Evolutionary conservation across 2,329 filamentous ascomycete genomes (phyloP), one percentile per base, ranked within the genome.

Genomic region (Fusarium brevicatenulatum): DNA sequence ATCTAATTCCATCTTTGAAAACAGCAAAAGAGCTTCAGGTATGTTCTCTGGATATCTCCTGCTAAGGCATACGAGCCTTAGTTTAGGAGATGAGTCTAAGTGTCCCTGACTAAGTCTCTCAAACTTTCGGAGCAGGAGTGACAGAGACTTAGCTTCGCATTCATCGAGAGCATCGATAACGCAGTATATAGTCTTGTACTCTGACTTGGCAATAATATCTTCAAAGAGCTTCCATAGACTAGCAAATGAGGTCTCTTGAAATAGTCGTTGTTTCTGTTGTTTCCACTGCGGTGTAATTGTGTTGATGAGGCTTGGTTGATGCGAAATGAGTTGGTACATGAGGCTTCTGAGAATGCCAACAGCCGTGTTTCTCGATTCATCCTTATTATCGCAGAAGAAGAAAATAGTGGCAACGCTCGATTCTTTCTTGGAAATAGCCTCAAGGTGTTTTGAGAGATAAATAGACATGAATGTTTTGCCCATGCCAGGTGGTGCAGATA

Each of bases 131-230:
- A 70, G 32, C 13, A 73, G 13, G 1, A 30, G n/a, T 0, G n/a
- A 10, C 1, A 73, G 13, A 0, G 66, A 68, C 0, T 2, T 44
- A 1, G 59, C 43, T 10, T 68, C 49, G 16, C 70, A 71, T 37
- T 74, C 70, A 9, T 74, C 72, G 0, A 62, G 40, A 0, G 23
- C 70, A 30, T 71, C 68, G 0, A 72, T 16, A 0, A 72, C 9
- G 1, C 70, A 71, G 28, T 70, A 70, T 2, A 70, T 23, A 0
- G 11, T 34, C 2, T 1, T 5, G 1, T n/a, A 30, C 0, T 21
- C 3, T 0, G 66, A n/a, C 0, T 13, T 5, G 0, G 12, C 1
- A 8, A 72, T 7, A 37, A 50, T 43, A 0, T 39, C 16, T 5
- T 58, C 28, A 6, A 70, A 73, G 0, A 58, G 4, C 10, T 16